A percentile compares a stretch with the other conserved stretches of the same genome.
Evolutionary conservation across 768 basidiomycete genomes (phyloP).

Genomic region (Xerocomellus chrysenteron): DNA sequence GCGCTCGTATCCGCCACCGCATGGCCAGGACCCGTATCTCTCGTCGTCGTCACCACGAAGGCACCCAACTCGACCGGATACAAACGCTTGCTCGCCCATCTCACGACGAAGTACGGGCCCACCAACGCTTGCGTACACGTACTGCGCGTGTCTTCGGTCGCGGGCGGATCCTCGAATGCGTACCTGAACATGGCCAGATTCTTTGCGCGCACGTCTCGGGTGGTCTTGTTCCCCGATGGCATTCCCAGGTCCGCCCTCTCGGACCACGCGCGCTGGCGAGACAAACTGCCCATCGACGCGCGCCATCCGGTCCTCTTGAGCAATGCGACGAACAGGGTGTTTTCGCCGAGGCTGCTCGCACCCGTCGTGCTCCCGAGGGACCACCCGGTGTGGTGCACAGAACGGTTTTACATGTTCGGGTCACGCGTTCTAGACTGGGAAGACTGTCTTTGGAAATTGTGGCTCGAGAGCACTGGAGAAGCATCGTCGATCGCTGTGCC

Average conservation of each 20-base stretch:
- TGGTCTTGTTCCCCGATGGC: slow-evolving; percentile 53
- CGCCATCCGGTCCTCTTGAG: slow-evolving; percentile 31
- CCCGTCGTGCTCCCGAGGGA: slow-evolving; percentile 46
- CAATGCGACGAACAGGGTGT: slow-evolving; percentile 30
- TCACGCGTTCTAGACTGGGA: slow-evolving; percentile 56
- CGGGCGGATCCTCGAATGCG: slow-evolving; percentile 44
- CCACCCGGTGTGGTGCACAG: slow-evolving; percentile 60
- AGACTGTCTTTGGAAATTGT: slow-evolving; percentile 66
- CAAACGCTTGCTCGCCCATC: slow-evolving; percentile 16
- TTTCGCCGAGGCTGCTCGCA: slow-evolving; percentile 41
- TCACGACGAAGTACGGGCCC: slow-evolving; percentile 7
- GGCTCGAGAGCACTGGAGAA: slow-evolving; percentile 52
- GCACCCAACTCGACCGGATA: slow-evolving; percentile 28
- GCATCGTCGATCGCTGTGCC: slow-evolving; percentile 22
- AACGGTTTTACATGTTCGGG: slow-evolving; percentile 47
- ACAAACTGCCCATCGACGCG: slow-evolving; percentile 9
- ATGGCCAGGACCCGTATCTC: slow-evolving; percentile 53
- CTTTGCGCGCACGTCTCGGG: slow-evolving; percentile 47
- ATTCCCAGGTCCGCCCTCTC: slow-evolving; percentile 24
- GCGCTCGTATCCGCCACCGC: slow-evolving; percentile 36
- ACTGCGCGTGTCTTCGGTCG: slow-evolving; percentile 40
- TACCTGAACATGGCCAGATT: slow-evolving; percentile 66
- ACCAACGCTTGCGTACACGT: slow-evolving; percentile 45
- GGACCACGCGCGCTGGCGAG: slow-evolving; percentile 21
- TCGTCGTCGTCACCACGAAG: slow-evolving; percentile 44